phyloP scores from a whole-genome alignment of 305 asterid genomes.

The Striga hermonthica region DNA sequence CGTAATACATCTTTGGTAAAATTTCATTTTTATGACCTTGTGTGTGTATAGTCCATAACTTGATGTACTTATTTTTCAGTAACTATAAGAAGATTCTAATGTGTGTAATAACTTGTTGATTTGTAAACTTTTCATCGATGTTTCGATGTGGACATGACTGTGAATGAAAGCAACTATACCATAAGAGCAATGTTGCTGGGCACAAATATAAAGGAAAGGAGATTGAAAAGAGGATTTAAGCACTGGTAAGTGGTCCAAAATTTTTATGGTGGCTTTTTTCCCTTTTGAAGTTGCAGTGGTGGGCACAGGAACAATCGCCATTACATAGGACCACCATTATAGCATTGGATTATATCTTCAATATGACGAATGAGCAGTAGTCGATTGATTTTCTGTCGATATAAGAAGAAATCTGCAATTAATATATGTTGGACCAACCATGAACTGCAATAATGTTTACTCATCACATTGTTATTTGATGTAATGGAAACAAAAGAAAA shows the following conservation, averaged over 20 bases:
- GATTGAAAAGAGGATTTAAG: constrained; percentile 21
- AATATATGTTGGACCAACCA: no score
- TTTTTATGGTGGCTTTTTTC: constrained; percentile 22
- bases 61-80: constrained; percentile 23
- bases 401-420: not conserved
- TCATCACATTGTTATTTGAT: no score
- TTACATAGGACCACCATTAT: constrained; percentile 30
- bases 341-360: not conserved
- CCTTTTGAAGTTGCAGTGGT: constrained; percentile 14
- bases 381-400: not conserved
- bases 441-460: no score
- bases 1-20: not conserved
- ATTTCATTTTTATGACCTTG: constrained; percentile 19
- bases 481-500: not conserved
- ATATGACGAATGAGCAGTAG: constrained; percentile 5
- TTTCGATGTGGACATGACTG: constrained; percentile 18
- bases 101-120: not conserved
- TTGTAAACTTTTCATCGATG: not conserved
- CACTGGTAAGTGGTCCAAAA: constrained; percentile 33
- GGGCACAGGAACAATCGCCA: constrained; percentile 25
- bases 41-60: constrained; percentile 31
- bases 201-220: constrained; percentile 14
- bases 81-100: not conserved
- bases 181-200: constrained; percentile 31
- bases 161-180: constrained; percentile 18